Evolutionary conservation across 495 filamentous ascomycete species (phyloP).

Genomic region (Daldinia caldariorum): DNA sequence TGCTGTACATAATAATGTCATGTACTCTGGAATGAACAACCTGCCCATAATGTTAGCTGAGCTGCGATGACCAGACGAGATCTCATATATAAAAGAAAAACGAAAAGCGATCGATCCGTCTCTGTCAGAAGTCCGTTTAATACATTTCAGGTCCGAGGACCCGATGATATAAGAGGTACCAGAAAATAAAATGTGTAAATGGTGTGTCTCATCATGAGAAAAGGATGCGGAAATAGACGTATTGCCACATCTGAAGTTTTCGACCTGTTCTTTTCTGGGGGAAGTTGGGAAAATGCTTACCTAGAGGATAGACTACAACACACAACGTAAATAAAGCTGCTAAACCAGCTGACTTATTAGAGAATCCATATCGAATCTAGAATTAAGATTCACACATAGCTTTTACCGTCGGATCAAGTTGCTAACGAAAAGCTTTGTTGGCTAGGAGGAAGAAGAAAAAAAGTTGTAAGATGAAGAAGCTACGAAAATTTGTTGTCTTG

Average conservation of each 20-base stretch:
- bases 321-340: background rate
- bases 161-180: slow-evolving; percentile 73
- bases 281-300: slow-evolving; percentile 23
- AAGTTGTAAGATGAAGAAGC: slow-evolving; percentile 1
- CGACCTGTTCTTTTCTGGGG: too few species aligned
- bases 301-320: slow-evolving; percentile 4
- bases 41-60: slow-evolving; percentile 30
- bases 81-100: background rate
- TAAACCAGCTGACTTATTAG: background rate
- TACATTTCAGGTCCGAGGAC: slow-evolving; percentile 62
- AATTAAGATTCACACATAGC: background rate
- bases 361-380: background rate
- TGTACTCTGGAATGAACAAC: background rate
- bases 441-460: background rate
- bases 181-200: slow-evolving; percentile 58
- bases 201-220: slow-evolving; percentile 61
- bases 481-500: slow-evolving; percentile 6
- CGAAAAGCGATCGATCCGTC: slow-evolving; percentile 16
- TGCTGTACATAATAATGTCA: background rate
- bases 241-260: too few species aligned
- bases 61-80: background rate
- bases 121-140: slow-evolving; percentile 68
- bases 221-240: slow-evolving; percentile 1
- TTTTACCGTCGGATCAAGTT: background rate
- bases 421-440: background rate